Conservation (phyloP, 148 eudicot genomes). For the Linanthus parryae region DNA sequence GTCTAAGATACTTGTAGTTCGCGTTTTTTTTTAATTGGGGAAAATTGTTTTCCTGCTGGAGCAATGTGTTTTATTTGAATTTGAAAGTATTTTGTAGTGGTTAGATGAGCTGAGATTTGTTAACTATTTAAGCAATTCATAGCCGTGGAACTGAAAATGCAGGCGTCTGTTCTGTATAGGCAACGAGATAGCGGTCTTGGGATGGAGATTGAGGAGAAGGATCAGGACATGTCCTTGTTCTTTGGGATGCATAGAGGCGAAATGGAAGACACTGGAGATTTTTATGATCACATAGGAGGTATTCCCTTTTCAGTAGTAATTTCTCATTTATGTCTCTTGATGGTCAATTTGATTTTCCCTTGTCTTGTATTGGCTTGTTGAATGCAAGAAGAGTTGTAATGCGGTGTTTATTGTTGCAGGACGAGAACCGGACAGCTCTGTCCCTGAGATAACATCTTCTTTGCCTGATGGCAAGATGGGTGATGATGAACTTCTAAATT, state of each 20-base stretch:
- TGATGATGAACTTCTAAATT: constrained; percentile 13
- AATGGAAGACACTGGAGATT: constrained; percentile 40
- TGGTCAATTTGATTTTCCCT: neutral
- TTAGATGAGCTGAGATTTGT: neutral
- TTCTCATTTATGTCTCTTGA: neutral
- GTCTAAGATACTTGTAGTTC: too few relatives aligned
- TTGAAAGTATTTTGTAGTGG: too few relatives aligned
- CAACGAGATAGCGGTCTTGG: constrained; percentile 29
- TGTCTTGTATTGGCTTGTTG: neutral
- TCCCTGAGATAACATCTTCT: neutral
- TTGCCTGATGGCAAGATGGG: constrained; percentile 6
- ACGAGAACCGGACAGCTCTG: constrained; percentile 6
- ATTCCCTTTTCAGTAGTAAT: neutral
- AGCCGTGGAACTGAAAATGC: constrained; percentile 15
- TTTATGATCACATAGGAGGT: constrained; percentile 47
- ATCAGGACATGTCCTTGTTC: constrained; percentile 68
- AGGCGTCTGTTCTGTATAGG: constrained; percentile 43
- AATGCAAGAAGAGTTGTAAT: neutral
- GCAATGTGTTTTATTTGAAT: too few relatives aligned
- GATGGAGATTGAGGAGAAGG: constrained; percentile 51
- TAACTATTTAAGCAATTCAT: neutral
- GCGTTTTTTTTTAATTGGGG: too few relatives aligned
- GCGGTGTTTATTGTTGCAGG: neutral
- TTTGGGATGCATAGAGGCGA: constrained; percentile 57
- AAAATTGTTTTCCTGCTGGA: too few relatives aligned